These are phyloP conservation scores for Cladosporium sp. DNA, from an alignment of 2,329 filamentous ascomycete genomes.

Conservation along the genomic window DNA sequence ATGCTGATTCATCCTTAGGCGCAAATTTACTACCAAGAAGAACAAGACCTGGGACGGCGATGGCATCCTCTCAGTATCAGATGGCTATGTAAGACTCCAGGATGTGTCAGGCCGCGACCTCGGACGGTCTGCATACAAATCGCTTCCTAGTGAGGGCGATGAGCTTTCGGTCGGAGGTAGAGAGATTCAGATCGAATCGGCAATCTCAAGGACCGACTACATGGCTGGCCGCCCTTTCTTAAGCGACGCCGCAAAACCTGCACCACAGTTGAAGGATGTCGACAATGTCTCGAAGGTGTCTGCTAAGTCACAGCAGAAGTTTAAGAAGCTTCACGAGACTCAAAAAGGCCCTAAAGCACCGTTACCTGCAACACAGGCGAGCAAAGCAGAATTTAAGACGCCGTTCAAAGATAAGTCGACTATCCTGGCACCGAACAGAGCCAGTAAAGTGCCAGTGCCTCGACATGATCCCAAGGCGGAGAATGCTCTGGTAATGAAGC, in stretches of 20 bases:
- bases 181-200: conserved; percentile 61
- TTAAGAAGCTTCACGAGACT: conserved; percentile 33
- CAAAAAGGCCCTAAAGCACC: conserved; percentile 34
- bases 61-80: conserved; percentile 54
- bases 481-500: conserved; percentile 61
- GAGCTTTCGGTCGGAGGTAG: conserved; percentile 58
- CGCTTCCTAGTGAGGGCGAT: conserved; percentile 54
- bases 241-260: conserved; percentile 22
- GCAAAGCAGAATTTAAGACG: conserved; percentile 51
- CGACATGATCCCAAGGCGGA: conserved; percentile 57
- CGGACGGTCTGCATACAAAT: conserved; percentile 51
- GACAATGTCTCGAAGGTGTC: conserved; percentile 20
- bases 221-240: conserved; percentile 25
- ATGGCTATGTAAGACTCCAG: conserved; percentile 54
- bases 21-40: conserved; percentile 65
- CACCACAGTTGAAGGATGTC: conserved; percentile 23
- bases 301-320: conserved; percentile 27
- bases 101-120: conserved; percentile 59
- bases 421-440: conserved; percentile 34
- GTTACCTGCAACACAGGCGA: conserved; percentile 33
- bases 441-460: conserved; percentile 47
- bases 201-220: conserved; percentile 53
- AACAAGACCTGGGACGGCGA: conserved; percentile 75
- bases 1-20: conserved; percentile 39
- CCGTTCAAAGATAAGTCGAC: conserved; percentile 49